Evolutionary conservation across 2,329 filamentous ascomycete genomes (phyloP), one percentile per base, ranked within the genome.

Genomic region (Elsinoe batatas): DNA sequence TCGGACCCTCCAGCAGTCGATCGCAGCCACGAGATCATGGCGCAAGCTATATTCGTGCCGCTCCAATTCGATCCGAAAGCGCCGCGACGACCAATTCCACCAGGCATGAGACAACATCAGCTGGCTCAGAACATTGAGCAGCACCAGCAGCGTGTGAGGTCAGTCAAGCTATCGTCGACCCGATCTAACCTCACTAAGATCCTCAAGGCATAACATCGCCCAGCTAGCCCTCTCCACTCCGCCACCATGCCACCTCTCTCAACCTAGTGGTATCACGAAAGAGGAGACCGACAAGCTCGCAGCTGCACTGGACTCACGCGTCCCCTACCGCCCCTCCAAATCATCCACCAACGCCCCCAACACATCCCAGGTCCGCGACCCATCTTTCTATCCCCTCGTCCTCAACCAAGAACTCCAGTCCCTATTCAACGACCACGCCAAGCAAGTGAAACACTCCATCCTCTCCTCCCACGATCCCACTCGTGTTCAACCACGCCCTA

Each of bases 31-130:
- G 43, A 42, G 15, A 50, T 57, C 11, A 51, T 58, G 46, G 59
- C 59, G 20, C 54, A 49, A 51, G 59, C 59, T 15, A 54, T 59
- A 3, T 50, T 61, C 47, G 44, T 59, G n/a, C 58, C 59, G 3
- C 51, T 61, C 18, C 32, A 57, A n/a, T 57, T 60, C 30, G 53
- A 60, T 8, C 56, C 57, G 1, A 22, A 8, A 17, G 51, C 37
- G 3, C 57, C 56, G 40, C n/a, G 47, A 53, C 37, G 53, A 43
- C 11, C 11, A 12, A 3, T 47, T 44, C 42, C 32, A 38, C 15
- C 58, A 37, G 44, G 33, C 42, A 2, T 54, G 46, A 38, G 35
- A 18, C 30, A 56, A 49, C 49, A 56, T 44, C 15, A 46, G 30
- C 38, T 44, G 11, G 30, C 17, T 8, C 33, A 30, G n/a, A 60